Evolutionary conservation across 345 rosid genomes (phyloP), one percentile per base, ranked within the genome.

Genomic region (Passiflora organensis): DNA sequence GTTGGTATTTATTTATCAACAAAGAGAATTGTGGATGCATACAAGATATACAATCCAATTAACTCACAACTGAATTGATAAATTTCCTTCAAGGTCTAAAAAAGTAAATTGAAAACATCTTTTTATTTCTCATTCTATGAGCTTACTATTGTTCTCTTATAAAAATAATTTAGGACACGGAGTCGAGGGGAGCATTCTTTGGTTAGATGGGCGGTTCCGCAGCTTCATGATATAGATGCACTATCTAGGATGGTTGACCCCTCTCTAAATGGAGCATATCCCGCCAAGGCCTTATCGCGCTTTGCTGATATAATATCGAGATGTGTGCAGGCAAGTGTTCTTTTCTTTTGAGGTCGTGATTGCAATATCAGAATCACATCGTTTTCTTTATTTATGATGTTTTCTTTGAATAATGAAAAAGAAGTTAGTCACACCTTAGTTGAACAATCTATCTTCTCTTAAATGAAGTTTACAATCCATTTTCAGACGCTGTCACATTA

Each of bases 261-360:
- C 1, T 62, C 78, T 34, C 49, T 89, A 55, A 73, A 78, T 0
- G 86, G 96, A 67, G 69, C 73, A 12, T 84, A 81, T 69, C 84
- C 89, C 13, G 61, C 65, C 77, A 93, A 86, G 69, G 82, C 99
- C 2, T 62, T 93, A 62, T 93, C 99, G n/a, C 94, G 96, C 32
- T 84, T 89, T 66, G 89, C 96, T 0, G 96, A 89, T 68, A 93
- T 89, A 59, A 89, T 93, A 69, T 80, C 91, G 49, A 74, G 91
- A 65, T 84, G 95, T 37, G 70, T 89, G 19, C 99, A 93, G 89
- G 99, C 80, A 44, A 72, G 44, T 67, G 3, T 32, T 56, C 24
- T 59, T 45, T 44, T 42, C 42, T 17, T 32, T 32, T 43, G 45
- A n/a, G n/a, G n/a, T n/a, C n/a, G n/a, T n/a, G n/a, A n/a, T n/a